Evolutionary conservation across 2,329 filamentous ascomycete species (phyloP), one percentile per base, ranked within the genome.

Genomic region (Hypoxylon sp.): DNA sequence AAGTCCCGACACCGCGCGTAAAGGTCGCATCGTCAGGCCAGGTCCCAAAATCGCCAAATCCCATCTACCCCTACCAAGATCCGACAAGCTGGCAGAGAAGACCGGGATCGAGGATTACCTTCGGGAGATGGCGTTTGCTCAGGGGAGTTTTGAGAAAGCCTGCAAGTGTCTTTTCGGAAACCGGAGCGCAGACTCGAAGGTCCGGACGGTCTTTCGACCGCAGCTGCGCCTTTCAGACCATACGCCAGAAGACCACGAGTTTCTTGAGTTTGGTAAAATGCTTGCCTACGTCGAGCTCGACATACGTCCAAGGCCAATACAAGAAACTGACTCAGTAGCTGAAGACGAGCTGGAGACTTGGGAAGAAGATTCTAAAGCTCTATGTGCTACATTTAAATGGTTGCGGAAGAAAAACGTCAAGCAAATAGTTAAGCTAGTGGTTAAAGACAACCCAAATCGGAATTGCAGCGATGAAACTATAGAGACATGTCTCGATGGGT

Each of bases 341-440:
- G 56, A 55, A 49, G 55, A 56, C 14, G 56, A 59, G 14, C 8
- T 25, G 50, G 56, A 56, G 5, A 54, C 22, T 13, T 61, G 56
- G 62, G 42, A 51, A 46, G 50, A 66, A 57, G 63, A 66, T 44
- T 61, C 57, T 1, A 61, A 51, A 44, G 63, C 57, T 30, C 37
- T 66, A 30, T 48, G 57, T 20, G 57, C 56, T 31, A 66, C 57
- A 10, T 66, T 66, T 53, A 42, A 61, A 66, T 66, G 63, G 63
- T 14, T 66, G 37, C 60, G 27, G 31, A 56, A 66, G 46, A 66
- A 61, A 50, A 51, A 61, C 8, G 63, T 66, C 17, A 61, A 66
- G 51, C 63, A 66, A 61, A 66, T 66, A 66, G 63, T 61, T 7
- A 66, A 66, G 14, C 50, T 66, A 11, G 63, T 65, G 50, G 62